Base-by-base conservation (phyloP, 225 moss, liverwort and hornwort species). In the Sphagnum tenellum region DNA sequence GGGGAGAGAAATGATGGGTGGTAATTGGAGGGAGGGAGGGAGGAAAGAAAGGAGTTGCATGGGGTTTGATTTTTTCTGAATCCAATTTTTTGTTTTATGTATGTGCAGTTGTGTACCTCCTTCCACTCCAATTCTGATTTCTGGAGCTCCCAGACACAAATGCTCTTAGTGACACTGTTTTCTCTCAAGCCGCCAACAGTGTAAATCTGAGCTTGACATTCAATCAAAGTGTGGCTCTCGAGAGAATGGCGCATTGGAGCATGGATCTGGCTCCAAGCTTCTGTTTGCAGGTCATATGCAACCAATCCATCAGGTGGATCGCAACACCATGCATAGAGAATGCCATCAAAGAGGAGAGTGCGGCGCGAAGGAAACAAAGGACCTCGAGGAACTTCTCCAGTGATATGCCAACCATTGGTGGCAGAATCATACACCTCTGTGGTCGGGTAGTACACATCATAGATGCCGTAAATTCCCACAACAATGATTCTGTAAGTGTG, bases 91-190 rank as follows among this genome's bases (percentile, higher is more conserved):
- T 29, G 29, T 29, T 29, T 29, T 29, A 29, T 29, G 1, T 29
- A 29, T 29, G 29, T 29, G 29, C 29, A 29, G 29, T 29, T 29
- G 29, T 52, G 6, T 12, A 68, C 60, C 79, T 86, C 82, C 69
- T 82, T 76, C 82, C 82, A 86, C 29, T 77, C 82, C 71, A 79
- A 50, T 59, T 73, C 82, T 0, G 67, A 57, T 45, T 64, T 73
- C 44, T 77, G 82, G 50, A 86, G 71, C 79, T 82, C 77, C 86
- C 86, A 86, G 12, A 82, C 66, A 54, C 79, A 80, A n/a, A 86
- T 79, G 68, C 77, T 66, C 67, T 73, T 78, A 44, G 78, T 78
- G 44, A 78, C 51, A 46, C 69, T 75, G 54, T 75, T 73, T 52
- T 82, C 72, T 11, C 75, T 56, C 56, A 73, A 44, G 10, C 82